Evolutionary conservation across 345 rosid species (phyloP), one percentile per base, ranked within the genome.

Genomic region (Gossypium raimondii): DNA sequence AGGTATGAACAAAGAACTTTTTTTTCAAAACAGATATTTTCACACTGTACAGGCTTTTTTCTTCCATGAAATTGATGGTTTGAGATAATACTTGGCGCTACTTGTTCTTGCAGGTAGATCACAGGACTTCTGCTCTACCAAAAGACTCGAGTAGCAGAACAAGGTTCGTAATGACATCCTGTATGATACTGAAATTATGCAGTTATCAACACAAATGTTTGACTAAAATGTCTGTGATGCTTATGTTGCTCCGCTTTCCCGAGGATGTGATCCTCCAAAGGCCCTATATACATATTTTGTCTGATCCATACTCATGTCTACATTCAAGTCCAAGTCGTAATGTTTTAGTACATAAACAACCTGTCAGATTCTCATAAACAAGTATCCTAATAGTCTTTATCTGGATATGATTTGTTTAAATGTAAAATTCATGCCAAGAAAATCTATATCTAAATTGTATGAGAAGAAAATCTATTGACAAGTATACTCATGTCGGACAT

Each of bases 61-160:
- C 63, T 67, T 69, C 61, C 29, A 11, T 25, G 50, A 69, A 67
- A 45, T 14, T 1, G 2, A 48, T n/a, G 3, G 7, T 64, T 1
- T 45, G 25, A 27, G 44, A 22, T 82, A n/a, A 52, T 51, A 56
- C 41, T 50, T 67, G 58, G n/a, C 17, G 14, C 47, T 24, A 25
- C 56, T 76, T 29, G n/a, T 77, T 61, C 20, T 61, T 56, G 66
- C 85, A 95, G 98, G 86, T 77, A 62, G 87, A 82, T 45, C 90
- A 80, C 56, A 85, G 81, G 75, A 67, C 87, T 73, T 80, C 84
- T 16, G 67, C 81, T 41, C 85, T 85, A 74, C 79, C 85, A 2
- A 84, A 81, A 81, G 86, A 84, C 61, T 76, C 60, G 59, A 75
- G 61, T 29, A 25, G 27, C 7, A 82, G 65, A 70, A 57, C 88